Evolutionary conservation across 192 early-diverging fungal genomes (phyloP).

Genomic region (Piromyces sp.): DNA sequence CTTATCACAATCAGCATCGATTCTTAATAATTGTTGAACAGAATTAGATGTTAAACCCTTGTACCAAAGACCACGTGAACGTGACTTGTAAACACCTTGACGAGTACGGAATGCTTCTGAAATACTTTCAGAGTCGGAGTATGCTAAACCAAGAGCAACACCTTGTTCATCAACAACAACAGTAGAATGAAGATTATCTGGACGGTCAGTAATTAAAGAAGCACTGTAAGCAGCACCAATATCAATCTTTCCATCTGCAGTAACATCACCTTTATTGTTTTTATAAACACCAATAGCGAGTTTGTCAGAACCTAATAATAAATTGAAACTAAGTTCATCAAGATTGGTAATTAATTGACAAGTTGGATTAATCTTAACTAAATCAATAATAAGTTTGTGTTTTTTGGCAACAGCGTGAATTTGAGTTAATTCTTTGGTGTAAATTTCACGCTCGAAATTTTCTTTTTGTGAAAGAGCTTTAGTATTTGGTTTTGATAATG

Average conservation of each 20-base stretch:
- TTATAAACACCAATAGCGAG: not conserved
- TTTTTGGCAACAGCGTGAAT: not conserved
- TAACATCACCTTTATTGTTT: not conserved
- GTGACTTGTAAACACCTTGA: slow-evolving; percentile 83
- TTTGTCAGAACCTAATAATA: not conserved
- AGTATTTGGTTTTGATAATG: not conserved
- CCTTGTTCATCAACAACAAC: slow-evolving; percentile 80
- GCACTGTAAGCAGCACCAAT: slow-evolving; percentile 39
- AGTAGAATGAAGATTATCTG: slow-evolving; percentile 82
- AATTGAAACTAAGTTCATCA: slow-evolving; percentile 6
- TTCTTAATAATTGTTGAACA: slow-evolving; percentile 61
- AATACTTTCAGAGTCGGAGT: slow-evolving; percentile 71
- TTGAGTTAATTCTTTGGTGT: not conserved
- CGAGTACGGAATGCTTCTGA: slow-evolving; percentile 56
- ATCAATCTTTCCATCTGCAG: not conserved
- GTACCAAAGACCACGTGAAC: slow-evolving; percentile 79
- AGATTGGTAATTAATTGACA: slow-evolving; percentile 4
- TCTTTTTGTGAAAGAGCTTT: slow-evolving; percentile 1
- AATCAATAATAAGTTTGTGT: not conserved
- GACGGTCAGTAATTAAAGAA: slow-evolving; percentile 52
- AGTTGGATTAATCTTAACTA: not conserved
- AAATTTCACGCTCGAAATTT: not conserved
- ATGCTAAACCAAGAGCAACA: slow-evolving; percentile 79
- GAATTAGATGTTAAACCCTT: slow-evolving; percentile 92
- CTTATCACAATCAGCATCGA: slow-evolving; percentile 77